Evolutionary conservation across 139 green algal species (phyloP).

Genomic region (Deuterostichococcus epilithicus): DNA sequence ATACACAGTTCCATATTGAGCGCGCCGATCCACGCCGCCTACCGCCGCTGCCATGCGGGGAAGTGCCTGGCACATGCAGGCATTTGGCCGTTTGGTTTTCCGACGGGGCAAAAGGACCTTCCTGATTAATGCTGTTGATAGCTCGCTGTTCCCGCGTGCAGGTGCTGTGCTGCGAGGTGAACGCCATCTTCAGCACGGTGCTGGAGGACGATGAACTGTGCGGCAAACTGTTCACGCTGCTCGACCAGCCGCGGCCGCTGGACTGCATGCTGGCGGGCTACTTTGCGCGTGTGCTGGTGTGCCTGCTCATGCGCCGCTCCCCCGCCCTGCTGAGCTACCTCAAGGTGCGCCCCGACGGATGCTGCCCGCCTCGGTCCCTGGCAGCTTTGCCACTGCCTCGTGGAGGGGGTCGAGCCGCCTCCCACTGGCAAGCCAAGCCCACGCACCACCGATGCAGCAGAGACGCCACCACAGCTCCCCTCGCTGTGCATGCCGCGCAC

Average conservation of each 20-base stretch:
- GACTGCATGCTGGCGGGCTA: constrained; percentile 85
- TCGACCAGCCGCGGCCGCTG: constrained; percentile 59
- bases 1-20: too few relatives aligned
- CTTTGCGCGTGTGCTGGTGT: constrained; percentile 83
- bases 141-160: not conserved
- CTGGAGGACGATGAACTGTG: constrained; percentile 65
- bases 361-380: too few relatives aligned
- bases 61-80: too few relatives aligned
- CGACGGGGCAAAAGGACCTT: not conserved
- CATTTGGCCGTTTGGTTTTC: too few relatives aligned
- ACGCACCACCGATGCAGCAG: too few relatives aligned
- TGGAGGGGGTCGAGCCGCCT: too few relatives aligned
- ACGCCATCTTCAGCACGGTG: constrained; percentile 88
- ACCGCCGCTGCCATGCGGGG: too few relatives aligned
- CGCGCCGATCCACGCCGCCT: too few relatives aligned
- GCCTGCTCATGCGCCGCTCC: constrained; percentile 62
- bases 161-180: constrained; percentile 94
- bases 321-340: constrained; percentile 70
- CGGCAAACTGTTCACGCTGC: constrained; percentile 71
- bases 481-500: too few relatives aligned
- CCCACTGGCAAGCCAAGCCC: too few relatives aligned
- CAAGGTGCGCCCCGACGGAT: constrained; percentile 25
- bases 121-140: not conserved
- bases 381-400: too few relatives aligned
- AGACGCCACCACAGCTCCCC: too few relatives aligned